Conservation (phyloP, 2,329 filamentous ascomycete genomes). For the Sordariomycetes sp. region DNA sequence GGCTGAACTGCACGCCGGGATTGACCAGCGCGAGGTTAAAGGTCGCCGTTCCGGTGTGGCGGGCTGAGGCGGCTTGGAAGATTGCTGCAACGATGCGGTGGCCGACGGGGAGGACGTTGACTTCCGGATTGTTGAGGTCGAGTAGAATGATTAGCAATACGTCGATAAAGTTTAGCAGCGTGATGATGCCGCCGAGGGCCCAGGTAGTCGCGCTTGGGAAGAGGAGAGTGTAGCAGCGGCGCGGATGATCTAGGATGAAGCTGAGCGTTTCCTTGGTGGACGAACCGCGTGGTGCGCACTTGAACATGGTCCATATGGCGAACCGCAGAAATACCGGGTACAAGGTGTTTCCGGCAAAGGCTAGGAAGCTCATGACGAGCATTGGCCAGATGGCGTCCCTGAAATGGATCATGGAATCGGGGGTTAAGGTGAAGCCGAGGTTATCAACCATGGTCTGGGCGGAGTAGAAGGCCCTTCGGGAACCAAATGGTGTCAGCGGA, state of each 20-base stretch:
- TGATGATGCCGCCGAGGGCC: conserved; percentile 86
- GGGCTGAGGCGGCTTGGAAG: conserved; percentile 81
- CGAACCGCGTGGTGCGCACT: conserved; percentile 51
- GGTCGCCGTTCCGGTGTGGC: conserved; percentile 82
- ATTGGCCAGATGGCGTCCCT: conserved; percentile 65
- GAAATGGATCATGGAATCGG: conserved; percentile 90
- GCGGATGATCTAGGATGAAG: conserved; percentile 87
- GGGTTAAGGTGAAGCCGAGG: conserved; percentile 83
- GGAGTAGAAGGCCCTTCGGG: conserved; percentile 73
- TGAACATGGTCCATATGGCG: conserved; percentile 74
- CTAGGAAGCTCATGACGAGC: conserved; percentile 71
- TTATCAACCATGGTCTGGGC: conserved; percentile 86
- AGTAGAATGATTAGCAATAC: conserved; percentile 86
- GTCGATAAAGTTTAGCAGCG: conserved; percentile 74
- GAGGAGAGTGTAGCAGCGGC: conserved; percentile 88
- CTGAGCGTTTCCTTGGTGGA: conserved; percentile 80
- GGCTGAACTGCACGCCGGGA: conserved; percentile 85
- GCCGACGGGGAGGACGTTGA: conserved; percentile 58
- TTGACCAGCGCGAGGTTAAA: conserved; percentile 70
- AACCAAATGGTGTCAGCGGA: neutral
- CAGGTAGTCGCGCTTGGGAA: conserved; percentile 87
- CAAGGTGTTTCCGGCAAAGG: conserved; percentile 89
- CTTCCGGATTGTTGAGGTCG: conserved; percentile 66
- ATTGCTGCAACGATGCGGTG: conserved; percentile 74
- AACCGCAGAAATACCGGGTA: conserved; percentile 93